phyloP scores from a whole-genome alignment of 2,329 filamentous ascomycete genomes.

The Colletotrichum viniferum region DNA sequence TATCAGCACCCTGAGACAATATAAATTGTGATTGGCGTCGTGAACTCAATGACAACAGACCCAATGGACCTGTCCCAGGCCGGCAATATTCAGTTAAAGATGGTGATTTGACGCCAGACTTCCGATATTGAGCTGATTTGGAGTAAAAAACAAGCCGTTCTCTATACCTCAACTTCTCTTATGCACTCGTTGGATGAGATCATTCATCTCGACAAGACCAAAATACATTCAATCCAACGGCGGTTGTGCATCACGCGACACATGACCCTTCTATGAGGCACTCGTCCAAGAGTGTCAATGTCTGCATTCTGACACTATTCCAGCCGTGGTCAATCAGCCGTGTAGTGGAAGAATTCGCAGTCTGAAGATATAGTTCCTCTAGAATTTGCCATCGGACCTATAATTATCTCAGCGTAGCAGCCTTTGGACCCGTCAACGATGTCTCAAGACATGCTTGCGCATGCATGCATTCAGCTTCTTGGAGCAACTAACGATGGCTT shows the following conservation, averaged over 20 bases:
- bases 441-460: neutral
- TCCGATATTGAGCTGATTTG: neutral
- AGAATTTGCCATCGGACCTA: fast-evolving
- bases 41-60: neutral
- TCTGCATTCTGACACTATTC: neutral
- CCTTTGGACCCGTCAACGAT: neutral
- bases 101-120: neutral
- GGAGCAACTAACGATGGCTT: neutral
- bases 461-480: neutral
- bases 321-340: no score
- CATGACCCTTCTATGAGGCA: fast-evolving
- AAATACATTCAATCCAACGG: neutral
- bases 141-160: neutral
- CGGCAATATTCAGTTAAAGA: neutral
- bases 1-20: neutral
- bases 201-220: no score
- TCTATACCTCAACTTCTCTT: no score
- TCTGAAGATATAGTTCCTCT: no score
- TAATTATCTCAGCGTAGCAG: neutral
- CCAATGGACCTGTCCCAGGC: neutral
- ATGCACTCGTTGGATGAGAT: no score
- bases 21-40: neutral
- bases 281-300: neutral
- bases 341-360: fast-evolving
- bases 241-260: neutral